phyloP scores from a whole-genome alignment of 306 rosid genomes.

The Vicia faba region DNA sequence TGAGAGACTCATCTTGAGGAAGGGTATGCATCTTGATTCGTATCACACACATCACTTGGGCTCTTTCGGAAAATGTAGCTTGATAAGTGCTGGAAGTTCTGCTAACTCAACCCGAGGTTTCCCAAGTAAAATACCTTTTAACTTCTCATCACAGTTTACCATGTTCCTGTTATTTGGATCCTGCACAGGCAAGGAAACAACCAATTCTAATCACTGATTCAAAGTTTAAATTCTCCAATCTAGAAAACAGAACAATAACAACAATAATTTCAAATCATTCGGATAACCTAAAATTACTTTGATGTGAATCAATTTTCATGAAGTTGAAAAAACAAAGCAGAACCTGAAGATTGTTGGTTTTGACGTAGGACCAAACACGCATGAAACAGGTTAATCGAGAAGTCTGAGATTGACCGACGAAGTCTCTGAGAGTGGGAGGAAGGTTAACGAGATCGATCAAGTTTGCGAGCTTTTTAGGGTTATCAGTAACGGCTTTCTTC shows the following conservation, averaged over 20 bases:
- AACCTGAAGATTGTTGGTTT: slow-evolving; percentile 89
- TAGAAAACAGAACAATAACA: too few species aligned
- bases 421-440: slow-evolving; percentile 72
- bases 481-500: slow-evolving; percentile 64
- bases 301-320: background rate
- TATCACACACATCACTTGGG: slow-evolving; percentile 47
- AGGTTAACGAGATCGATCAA: slow-evolving; percentile 90
- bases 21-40: slow-evolving; percentile 24
- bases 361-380: slow-evolving; percentile 86
- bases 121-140: slow-evolving; percentile 71
- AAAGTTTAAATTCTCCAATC: background rate
- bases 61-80: slow-evolving; percentile 87
- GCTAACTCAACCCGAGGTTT: slow-evolving; percentile 74
- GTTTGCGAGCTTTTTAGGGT: slow-evolving; percentile 88
- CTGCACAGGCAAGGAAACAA: slow-evolving; percentile 46
- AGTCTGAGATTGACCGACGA: slow-evolving; percentile 84
- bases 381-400: slow-evolving; percentile 79
- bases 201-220: background rate
- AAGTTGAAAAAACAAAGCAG: background rate
- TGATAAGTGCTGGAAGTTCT: slow-evolving; percentile 85
- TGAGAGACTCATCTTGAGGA: slow-evolving; percentile 30
- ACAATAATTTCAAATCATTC: background rate
- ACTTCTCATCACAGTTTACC: slow-evolving; percentile 80
- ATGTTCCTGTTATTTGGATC: slow-evolving; percentile 84
- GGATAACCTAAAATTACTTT: background rate